Evolutionary conservation across 495 filamentous ascomycete species (phyloP).

Genomic region (Bacidia gigantensis): DNA sequence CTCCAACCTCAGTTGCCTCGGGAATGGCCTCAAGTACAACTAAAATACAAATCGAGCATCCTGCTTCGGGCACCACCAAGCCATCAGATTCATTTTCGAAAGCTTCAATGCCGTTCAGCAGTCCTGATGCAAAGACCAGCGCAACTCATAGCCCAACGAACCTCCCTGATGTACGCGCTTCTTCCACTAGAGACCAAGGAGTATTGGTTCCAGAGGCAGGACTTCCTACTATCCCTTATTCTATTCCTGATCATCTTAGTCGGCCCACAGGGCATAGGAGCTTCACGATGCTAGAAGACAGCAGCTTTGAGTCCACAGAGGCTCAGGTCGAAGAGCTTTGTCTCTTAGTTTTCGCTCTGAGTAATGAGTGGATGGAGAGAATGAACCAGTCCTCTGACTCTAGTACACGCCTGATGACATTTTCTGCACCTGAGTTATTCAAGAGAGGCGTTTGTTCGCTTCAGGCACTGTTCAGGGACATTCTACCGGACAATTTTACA

Average conservation of each 20-base stretch:
- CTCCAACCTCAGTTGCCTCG: background rate
- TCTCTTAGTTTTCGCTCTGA: slow-evolving; percentile 1
- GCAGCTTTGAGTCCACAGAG: background rate
- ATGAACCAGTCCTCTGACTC: background rate
- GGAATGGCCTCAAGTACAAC: too few relatives aligned
- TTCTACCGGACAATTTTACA: background rate
- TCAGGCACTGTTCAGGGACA: background rate
- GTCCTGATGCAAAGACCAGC: too few relatives aligned
- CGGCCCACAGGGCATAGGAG: background rate
- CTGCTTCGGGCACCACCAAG: too few relatives aligned
- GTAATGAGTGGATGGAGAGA: slow-evolving; percentile 6
- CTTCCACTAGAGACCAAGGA: too few relatives aligned
- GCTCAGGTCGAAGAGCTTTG: slow-evolving; percentile 6
- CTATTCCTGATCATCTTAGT: background rate
- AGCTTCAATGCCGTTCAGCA: too few relatives aligned
- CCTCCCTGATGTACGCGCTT: too few relatives aligned
- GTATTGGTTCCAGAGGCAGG: background rate
- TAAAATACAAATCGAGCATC: too few relatives aligned
- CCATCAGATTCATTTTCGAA: too few relatives aligned
- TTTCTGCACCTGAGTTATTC: background rate
- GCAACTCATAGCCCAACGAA: too few relatives aligned
- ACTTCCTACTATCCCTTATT: background rate
- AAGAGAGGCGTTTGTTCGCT: background rate
- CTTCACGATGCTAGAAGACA: background rate
- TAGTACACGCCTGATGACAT: background rate